Evolutionary conservation across 202 grass and related monocot species (phyloP).

Genomic region (Schoenoplectus tabernaemontani): DNA sequence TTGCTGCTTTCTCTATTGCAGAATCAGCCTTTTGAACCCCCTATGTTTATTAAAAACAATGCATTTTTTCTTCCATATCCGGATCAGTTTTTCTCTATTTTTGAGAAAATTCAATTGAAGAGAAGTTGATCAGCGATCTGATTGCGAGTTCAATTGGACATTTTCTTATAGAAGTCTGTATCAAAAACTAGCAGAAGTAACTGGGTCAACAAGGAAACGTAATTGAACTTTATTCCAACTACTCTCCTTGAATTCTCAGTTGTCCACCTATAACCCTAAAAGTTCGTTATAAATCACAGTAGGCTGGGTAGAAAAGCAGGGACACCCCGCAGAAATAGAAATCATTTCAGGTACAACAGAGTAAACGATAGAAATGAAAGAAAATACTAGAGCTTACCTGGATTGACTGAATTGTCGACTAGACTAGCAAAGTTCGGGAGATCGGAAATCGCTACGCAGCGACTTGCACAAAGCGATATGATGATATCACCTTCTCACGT

Average conservation of each 20-base stretch:
- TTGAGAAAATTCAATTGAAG: not conserved
- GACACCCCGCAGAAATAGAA: slow-evolving; percentile 1
- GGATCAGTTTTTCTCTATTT: not conserved
- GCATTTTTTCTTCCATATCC: not conserved
- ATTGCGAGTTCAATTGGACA: not conserved
- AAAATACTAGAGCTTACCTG: not conserved
- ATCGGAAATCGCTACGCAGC: not conserved
- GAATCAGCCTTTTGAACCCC: not conserved
- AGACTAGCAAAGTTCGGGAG: not conserved
- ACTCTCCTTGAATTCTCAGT: not conserved
- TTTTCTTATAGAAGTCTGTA: not conserved
- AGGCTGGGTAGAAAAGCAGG: not conserved
- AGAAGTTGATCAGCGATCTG: not conserved
- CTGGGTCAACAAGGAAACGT: not conserved
- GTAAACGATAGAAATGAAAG: not conserved
- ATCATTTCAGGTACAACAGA: not conserved
- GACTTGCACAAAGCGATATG: not conserved
- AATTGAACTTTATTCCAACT: not conserved
- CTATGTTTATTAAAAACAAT: not conserved
- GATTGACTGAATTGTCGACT: not conserved
- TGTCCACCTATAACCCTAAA: not conserved
- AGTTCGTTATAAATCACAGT: not conserved
- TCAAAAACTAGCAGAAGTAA: not conserved
- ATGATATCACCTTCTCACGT: not conserved
- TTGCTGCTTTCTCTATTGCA: not conserved